These are phyloP conservation scores for Boletus sensibilis DNA, from an alignment of 768 basidiomycete genomes.

Conservation along the genomic window DNA sequence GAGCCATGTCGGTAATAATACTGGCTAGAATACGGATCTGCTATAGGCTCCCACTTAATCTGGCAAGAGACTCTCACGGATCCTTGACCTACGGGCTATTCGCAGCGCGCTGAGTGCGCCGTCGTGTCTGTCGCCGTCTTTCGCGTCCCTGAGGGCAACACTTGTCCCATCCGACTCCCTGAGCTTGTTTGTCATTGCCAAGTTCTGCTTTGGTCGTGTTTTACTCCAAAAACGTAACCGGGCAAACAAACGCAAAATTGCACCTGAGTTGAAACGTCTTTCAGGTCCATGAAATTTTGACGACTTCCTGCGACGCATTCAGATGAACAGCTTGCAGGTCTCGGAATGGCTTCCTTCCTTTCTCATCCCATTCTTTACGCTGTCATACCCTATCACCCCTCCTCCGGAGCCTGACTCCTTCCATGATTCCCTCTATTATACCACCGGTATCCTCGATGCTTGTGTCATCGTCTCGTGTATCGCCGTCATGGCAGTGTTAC, in stretches of 20 bases:
- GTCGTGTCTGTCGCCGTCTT: slow-evolving; percentile 5
- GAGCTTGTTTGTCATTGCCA: slow-evolving; percentile 9
- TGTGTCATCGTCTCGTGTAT: slow-evolving; percentile 82
- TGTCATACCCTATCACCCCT: slow-evolving; percentile 63
- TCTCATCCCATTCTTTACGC: slow-evolving; percentile 65
- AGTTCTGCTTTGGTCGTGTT: slow-evolving; percentile 24
- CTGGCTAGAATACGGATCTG: background rate
- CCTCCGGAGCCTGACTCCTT: slow-evolving; percentile 71
- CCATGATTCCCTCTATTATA: slow-evolving; percentile 66
- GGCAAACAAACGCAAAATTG: slow-evolving; percentile 35
- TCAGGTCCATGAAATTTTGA: slow-evolving; percentile 36
- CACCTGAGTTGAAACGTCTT: slow-evolving; percentile 11
- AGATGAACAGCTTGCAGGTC: slow-evolving; percentile 38
- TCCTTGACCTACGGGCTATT: background rate
- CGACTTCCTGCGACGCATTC: slow-evolving; percentile 27
- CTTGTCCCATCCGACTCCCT: background rate
- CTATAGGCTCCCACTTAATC: background rate
- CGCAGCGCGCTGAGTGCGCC: background rate
- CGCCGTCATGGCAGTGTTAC: slow-evolving; percentile 79
- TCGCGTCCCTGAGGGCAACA: slow-evolving; percentile 2
- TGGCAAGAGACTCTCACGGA: slow-evolving; percentile 26
- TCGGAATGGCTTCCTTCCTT: slow-evolving; percentile 49
- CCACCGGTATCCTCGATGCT: slow-evolving; percentile 71
- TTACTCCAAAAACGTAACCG: slow-evolving; percentile 28
- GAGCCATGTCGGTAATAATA: slow-evolving; percentile 1